Evolutionary conservation across 768 basidiomycete species (phyloP).

Genomic region (Bullera alba): DNA sequence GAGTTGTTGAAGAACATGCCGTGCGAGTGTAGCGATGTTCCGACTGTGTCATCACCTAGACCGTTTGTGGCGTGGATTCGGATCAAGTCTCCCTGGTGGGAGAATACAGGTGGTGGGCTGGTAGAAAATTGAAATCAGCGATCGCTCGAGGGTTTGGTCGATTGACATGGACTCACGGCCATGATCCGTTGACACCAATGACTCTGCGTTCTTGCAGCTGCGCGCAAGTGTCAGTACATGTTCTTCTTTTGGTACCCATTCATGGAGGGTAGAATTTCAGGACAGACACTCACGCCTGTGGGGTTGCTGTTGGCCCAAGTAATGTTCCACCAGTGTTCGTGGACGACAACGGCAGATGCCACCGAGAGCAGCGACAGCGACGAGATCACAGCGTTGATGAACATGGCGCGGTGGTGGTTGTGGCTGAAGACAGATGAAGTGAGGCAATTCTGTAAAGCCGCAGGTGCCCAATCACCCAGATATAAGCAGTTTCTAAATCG

Average conservation of each 20-base stretch:
- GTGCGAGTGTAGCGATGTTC: constrained; percentile 78
- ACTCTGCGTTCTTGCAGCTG: constrained; percentile 56
- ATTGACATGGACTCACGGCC: constrained; percentile 68
- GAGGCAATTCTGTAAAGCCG: too few species aligned
- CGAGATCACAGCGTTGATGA: too few species aligned
- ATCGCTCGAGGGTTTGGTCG: neutral
- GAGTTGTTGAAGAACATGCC: constrained; percentile 90
- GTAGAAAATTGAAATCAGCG: neutral
- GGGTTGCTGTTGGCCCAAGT: constrained; percentile 78
- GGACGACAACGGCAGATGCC: constrained; percentile 1
- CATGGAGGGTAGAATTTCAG: too few species aligned
- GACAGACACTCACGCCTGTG: constrained; percentile 56
- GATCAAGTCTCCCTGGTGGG: constrained; percentile 64
- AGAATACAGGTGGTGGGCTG: constrained; percentile 75
- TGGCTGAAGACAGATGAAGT: too few species aligned
- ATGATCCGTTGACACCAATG: constrained; percentile 82
- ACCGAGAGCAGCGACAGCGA: neutral
- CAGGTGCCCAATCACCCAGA: too few species aligned
- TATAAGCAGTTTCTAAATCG: too few species aligned
- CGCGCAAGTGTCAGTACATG: neutral
- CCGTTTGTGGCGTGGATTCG: constrained; percentile 69
- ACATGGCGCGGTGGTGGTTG: too few species aligned
- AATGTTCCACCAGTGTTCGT: constrained; percentile 64
- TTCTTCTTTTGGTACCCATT: too few species aligned
- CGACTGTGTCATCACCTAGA: constrained; percentile 51